phyloP scores from a whole-genome alignment of 345 rosid genomes.

The Ailanthus altissimus region DNA sequence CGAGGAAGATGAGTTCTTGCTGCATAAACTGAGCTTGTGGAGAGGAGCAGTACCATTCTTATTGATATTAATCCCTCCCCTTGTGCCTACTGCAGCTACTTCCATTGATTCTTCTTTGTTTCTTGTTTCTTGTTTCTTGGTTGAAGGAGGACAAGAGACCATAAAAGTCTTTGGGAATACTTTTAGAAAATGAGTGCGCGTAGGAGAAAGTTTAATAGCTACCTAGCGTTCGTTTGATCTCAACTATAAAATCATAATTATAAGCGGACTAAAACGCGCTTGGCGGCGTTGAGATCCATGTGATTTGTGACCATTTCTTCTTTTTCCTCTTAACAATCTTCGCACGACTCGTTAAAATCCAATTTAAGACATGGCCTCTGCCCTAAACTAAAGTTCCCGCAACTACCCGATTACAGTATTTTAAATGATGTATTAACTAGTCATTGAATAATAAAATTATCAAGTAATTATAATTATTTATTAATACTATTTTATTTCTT shows the following conservation, averaged over 20 bases:
- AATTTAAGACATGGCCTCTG: neutral
- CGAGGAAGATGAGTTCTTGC: conserved; percentile 34
- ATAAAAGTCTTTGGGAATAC: too few species aligned
- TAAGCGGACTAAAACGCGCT: neutral
- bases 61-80: neutral
- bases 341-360: neutral
- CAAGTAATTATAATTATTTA: too few species aligned
- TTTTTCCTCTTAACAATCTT: neutral
- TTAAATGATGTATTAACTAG: too few species aligned
- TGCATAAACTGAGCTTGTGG: conserved; percentile 27
- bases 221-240: neutral
- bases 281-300: neutral
- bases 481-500: too few species aligned
- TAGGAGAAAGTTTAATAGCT: neutral
- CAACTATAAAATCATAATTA: neutral
- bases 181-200: neutral
- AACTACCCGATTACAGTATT: too few species aligned
- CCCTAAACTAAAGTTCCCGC: too few species aligned
- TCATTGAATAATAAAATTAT: too few species aligned
- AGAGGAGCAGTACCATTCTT: neutral
- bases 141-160: too few species aligned
- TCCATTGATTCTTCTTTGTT: conserved; percentile 19
- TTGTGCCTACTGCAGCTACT: conserved; percentile 18
- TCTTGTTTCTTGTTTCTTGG: neutral
- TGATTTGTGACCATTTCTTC: conserved; percentile 16